phyloP scores from a whole-genome alignment of 495 filamentous ascomycete genomes.

The Penicillium riverlandense region DNA sequence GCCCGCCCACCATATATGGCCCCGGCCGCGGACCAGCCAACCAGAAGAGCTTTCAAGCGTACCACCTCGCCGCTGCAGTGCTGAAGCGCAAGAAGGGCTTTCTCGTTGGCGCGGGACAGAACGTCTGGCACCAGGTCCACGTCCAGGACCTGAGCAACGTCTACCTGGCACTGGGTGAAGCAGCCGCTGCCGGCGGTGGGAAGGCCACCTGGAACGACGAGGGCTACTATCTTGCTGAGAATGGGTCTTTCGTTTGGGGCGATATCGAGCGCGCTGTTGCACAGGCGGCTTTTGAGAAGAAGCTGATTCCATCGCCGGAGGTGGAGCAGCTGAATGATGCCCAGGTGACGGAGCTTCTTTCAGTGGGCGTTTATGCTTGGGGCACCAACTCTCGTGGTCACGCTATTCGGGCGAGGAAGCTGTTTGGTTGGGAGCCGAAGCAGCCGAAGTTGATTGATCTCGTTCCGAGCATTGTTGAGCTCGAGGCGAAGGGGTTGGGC shows the following conservation, averaged over 20 bases:
- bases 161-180: slow-evolving; percentile 59
- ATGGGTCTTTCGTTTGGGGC: slow-evolving; percentile 64
- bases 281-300: slow-evolving; percentile 53
- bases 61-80: slow-evolving; percentile 45
- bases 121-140: slow-evolving; percentile 69
- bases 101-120: slow-evolving; percentile 55
- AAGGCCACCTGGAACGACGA: slow-evolving; percentile 65
- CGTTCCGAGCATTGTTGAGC: slow-evolving; percentile 46
- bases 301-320: slow-evolving; percentile 51
- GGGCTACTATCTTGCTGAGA: slow-evolving; percentile 71
- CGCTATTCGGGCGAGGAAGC: slow-evolving; percentile 54
- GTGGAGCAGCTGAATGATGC: slow-evolving; percentile 31
- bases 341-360: slow-evolving; percentile 22
- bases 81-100: slow-evolving; percentile 58
- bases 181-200: slow-evolving; percentile 49
- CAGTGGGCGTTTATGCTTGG: slow-evolving; percentile 38
- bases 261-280: slow-evolving; percentile 56
- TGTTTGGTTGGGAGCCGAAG: slow-evolving; percentile 59
- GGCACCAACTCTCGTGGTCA: slow-evolving; percentile 59
- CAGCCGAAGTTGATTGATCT: slow-evolving; percentile 47
- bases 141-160: slow-evolving; percentile 63
- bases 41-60: slow-evolving; percentile 57
- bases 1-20: slow-evolving; percentile 75
- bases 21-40: slow-evolving; percentile 65
- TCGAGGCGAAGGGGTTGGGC: slow-evolving; percentile 50